Conservation (phyloP, 495 filamentous ascomycete genomes). For the Pyrenula massariospora region DNA sequence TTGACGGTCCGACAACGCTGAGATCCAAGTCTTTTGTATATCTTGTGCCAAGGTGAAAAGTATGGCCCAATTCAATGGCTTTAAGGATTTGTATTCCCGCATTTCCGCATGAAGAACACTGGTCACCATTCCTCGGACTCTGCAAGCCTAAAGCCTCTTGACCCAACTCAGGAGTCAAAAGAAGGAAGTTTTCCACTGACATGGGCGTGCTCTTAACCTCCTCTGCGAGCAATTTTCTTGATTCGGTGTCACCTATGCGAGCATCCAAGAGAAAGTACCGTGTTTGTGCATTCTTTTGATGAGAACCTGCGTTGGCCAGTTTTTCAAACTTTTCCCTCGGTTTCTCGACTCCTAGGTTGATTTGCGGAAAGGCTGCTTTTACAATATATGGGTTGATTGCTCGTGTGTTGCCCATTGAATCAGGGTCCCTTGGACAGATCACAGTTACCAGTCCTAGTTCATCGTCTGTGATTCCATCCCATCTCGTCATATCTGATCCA, state of each 20-base stretch:
- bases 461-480: slow-evolving; percentile 7
- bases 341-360: slow-evolving; percentile 61
- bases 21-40: slow-evolving; percentile 70
- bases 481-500: slow-evolving; percentile 27
- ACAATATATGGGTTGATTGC: slow-evolving; percentile 56
- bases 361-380: slow-evolving; percentile 52
- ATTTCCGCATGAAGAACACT: slow-evolving; percentile 54
- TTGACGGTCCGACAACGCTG: slow-evolving; percentile 29
- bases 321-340: slow-evolving; percentile 41
- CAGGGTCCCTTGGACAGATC: slow-evolving; percentile 23
- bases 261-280: background rate
- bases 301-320: background rate
- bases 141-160: background rate
- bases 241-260: background rate
- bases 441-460: background rate
- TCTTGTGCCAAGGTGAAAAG: slow-evolving; percentile 83
- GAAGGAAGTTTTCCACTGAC: slow-evolving; percentile 31
- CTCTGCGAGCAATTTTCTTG: background rate
- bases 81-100: slow-evolving; percentile 54
- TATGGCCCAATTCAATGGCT: slow-evolving; percentile 86
- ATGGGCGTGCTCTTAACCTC: slow-evolving; percentile 15
- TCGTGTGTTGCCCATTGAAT: background rate
- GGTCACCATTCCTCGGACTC: slow-evolving; percentile 49
- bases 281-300: background rate
- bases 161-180: background rate